Base-by-base conservation (phyloP, 345 rosid species). In the Salix arbutifolia region DNA sequence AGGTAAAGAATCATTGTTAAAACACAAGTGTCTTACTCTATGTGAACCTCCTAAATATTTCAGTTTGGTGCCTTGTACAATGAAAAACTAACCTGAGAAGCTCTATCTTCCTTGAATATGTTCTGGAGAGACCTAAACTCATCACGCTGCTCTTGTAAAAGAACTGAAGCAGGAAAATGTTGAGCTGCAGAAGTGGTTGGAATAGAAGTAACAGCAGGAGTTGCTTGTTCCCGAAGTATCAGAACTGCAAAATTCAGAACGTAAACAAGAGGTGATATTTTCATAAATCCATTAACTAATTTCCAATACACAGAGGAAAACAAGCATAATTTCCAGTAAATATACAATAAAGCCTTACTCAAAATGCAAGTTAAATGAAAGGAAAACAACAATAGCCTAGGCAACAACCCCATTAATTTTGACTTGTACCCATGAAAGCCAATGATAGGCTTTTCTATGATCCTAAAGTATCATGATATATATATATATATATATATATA, bases 121-220 rank as follows among this genome's bases (percentile, higher is more conserved):
- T 85, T 89, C 23, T 83, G 80, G 16, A 77, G 82, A 76, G 91
- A 77, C 74, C 81, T 83, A 52, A 83, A 78, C 67, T 89, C 96
- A 61, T 91, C 92, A 1, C 87, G 87, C 81, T 88, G 94, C 87
- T 92, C 96, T 85, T 86, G 97, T 73, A 83, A 86, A 70, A 87
- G 90, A 73, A 89, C 91, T 23, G 96, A 91, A 8, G 90, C 77
- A 62, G 97, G 92, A 64, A 93, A 86, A 80, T 86, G 89, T 58
- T 86, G 89, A 81, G 90, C 82, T 35, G 82, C 72, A n/a, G 92
- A 85, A 56, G 83, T 80, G 56, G 81, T 78, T 75, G 90, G 89
- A 65, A 85, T 82, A 46, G 97, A 86, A 67, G 87, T 75, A 65
- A 84, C 83, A 3, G 85, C 83, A 75, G 84, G 77, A 61, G 88